Percentiles rank a stretch among this genome's conserved stretches.
phyloP scores from a whole-genome alignment of 192 early-diverging fungal species.

The Geranomyces michiganensis region DNA sequence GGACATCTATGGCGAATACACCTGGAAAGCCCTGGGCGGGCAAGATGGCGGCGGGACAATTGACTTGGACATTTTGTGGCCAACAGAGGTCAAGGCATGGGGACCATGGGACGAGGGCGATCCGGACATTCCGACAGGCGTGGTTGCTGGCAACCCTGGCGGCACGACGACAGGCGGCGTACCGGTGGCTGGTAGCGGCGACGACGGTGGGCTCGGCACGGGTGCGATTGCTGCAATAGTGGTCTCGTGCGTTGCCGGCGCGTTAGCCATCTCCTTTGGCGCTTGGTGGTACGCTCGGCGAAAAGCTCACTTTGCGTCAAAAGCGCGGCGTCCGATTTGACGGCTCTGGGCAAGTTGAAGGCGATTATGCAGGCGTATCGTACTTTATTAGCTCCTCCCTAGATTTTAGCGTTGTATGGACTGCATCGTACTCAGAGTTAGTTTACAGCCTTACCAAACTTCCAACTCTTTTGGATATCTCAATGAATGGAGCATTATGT shows the following conservation, averaged over 20 bases:
- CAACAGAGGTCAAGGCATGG: constrained; percentile 21
- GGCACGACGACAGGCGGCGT: background rate
- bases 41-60: constrained; percentile 23
- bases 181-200: background rate
- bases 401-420: no score
- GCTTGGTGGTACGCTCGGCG: background rate
- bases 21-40: constrained; percentile 38
- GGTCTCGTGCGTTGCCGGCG: background rate
- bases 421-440: no score
- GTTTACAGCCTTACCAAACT: no score
- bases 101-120: background rate
- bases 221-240: constrained; percentile 5
- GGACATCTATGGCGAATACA: constrained; percentile 46
- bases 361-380: no score
- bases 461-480: no score
- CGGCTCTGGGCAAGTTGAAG: no score
- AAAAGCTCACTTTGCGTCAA: background rate
- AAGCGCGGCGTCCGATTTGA: background rate
- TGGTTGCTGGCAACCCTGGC: background rate
- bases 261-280: background rate
- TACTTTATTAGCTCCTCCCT: no score
- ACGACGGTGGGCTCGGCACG: background rate
- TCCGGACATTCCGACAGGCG: background rate
- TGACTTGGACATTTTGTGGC: constrained; percentile 38
- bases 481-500: no score